Conservation (phyloP, 2,329 filamentous ascomycete species). For the Ophiocordyceps camponoti-leonardi region DNA sequence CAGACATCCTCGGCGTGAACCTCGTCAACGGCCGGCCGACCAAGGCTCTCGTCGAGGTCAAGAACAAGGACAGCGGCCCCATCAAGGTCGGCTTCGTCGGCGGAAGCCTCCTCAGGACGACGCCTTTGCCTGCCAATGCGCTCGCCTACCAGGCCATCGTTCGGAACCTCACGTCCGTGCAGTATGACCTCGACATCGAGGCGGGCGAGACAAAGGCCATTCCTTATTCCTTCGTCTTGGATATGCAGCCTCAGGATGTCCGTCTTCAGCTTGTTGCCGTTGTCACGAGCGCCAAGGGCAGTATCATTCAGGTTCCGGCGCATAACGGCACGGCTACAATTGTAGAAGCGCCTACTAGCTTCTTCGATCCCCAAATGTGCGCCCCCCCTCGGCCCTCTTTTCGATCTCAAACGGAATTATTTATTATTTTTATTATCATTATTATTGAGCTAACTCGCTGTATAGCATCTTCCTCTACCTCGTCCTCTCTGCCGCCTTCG, state of each 20-base stretch:
- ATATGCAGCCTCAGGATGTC: slow-evolving; percentile 87
- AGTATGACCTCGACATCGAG: slow-evolving; percentile 57
- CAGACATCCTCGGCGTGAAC: slow-evolving; percentile 88
- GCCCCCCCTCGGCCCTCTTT: slow-evolving; percentile 10
- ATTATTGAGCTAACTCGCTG: background rate
- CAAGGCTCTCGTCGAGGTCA: slow-evolving; percentile 63
- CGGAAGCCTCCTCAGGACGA: slow-evolving; percentile 49
- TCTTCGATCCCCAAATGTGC: slow-evolving; percentile 93
- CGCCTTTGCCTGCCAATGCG: slow-evolving; percentile 26
- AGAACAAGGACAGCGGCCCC: slow-evolving; percentile 64
- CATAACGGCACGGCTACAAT: slow-evolving; percentile 73
- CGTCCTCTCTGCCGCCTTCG: slow-evolving; percentile 65
- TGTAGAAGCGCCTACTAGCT: slow-evolving; percentile 78
- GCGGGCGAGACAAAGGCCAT: slow-evolving; percentile 60
- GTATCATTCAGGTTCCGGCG: slow-evolving; percentile 58
- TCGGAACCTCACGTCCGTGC: slow-evolving; percentile 68
- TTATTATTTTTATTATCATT: too few relatives aligned
- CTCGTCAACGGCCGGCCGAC: slow-evolving; percentile 84
- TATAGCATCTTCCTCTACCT: slow-evolving; percentile 90
- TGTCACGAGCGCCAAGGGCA: slow-evolving; percentile 46
- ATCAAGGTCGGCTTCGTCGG: slow-evolving; percentile 62
- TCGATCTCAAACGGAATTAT: too few relatives aligned
- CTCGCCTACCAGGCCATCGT: slow-evolving; percentile 40
- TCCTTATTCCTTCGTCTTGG: slow-evolving; percentile 71
- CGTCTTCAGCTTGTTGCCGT: slow-evolving; percentile 61